Base-by-base conservation (phyloP, 768 basidiomycete species). In the Lentinula sp. region DNA sequence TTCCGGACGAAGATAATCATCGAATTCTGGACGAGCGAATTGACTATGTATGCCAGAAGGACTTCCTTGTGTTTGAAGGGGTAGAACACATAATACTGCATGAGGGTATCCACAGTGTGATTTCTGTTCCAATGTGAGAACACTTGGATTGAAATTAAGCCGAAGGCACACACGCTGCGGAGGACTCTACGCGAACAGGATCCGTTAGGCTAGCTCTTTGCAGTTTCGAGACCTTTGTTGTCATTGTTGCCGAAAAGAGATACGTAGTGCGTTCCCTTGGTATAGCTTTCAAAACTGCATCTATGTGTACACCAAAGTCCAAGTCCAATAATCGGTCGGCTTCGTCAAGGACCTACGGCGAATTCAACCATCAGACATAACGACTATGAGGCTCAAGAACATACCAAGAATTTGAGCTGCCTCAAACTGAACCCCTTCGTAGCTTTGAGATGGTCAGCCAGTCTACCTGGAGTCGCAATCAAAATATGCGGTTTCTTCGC, bases 401-500 rank as follows among this genome's bases (percentile, higher is more conserved):
- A n/a, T 23, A 57, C 55, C 42, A 57, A 28, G 37, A 57, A 57
- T 43, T 57, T 57, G 7, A 57, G 8, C 15, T 18, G 23, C 39
- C 39, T 42, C 18, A 57, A 41, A 23, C 39, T 57, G 41, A 57
- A 57, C 4, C 55, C 55, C 42, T 57, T 57, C 12, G 55, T 57
- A 23, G 8, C 39, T 20, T 57, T 45, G 4, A 57, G 28, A 73
- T 98, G 97, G 71, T 97, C 93, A 62, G 93, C 81, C 67, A 99
- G 74, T 55, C 97, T 85, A 62, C 97, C 97, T 1, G 97, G 97
- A 0, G 97, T 98, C 28, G 93, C 95, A 33, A 98, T 93, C 41
- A 99, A 81, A 50, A 99, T 81, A 73, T 98, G 97, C 1, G 97
- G 97, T 59, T 88, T 82, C 74, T 96, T 98, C 6, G 93, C 92